Evolutionary conservation across 108 stramenopile genomes (phyloP).

Genomic region (Chaetoceros tenuissimus): DNA sequence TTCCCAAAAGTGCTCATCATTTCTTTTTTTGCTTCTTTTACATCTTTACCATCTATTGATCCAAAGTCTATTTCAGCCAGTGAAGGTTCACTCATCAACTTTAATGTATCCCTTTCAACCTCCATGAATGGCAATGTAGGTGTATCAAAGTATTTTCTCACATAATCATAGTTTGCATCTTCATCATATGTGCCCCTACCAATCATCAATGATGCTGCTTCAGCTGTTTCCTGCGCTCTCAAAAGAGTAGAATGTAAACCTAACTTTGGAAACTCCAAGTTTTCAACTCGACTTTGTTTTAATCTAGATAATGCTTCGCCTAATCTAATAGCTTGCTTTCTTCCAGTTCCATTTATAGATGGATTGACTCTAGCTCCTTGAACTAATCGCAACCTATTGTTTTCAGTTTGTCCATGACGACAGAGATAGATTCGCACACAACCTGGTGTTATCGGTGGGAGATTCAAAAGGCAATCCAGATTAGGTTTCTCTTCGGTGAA

Average conservation of each 20-base stretch:
- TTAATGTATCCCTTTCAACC: slow-evolving; percentile 3
- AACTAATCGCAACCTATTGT: slow-evolving; percentile 57
- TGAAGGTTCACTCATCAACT: no score
- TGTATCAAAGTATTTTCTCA: not conserved
- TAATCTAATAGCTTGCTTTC: slow-evolving; percentile 26
- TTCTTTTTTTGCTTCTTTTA: slow-evolving; percentile 23
- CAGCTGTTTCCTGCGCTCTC: slow-evolving; percentile 54
- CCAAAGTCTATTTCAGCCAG: slow-evolving; percentile 76
- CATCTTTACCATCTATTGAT: slow-evolving; percentile 46
- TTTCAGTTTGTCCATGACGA: slow-evolving; percentile 82
- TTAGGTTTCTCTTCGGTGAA: no score
- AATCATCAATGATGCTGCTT: slow-evolving; percentile 16
- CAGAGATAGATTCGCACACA: slow-evolving; percentile 58
- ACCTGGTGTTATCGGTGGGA: slow-evolving; percentile 48
- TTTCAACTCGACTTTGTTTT: slow-evolving; percentile 1
- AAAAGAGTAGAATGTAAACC: slow-evolving; percentile 40
- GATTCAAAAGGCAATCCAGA: slow-evolving; percentile 49
- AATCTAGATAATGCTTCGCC: slow-evolving; percentile 39
- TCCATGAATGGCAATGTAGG: not conserved
- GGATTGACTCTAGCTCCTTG: slow-evolving; percentile 66
- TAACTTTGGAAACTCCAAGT: slow-evolving; percentile 14
- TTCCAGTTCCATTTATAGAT: slow-evolving; percentile 48
- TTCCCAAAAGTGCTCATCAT: slow-evolving; percentile 48
- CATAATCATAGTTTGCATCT: slow-evolving; percentile 5
- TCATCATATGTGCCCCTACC: not conserved